Base-by-base conservation (phyloP, 495 filamentous ascomycete species). In the Podospora comata region DNA sequence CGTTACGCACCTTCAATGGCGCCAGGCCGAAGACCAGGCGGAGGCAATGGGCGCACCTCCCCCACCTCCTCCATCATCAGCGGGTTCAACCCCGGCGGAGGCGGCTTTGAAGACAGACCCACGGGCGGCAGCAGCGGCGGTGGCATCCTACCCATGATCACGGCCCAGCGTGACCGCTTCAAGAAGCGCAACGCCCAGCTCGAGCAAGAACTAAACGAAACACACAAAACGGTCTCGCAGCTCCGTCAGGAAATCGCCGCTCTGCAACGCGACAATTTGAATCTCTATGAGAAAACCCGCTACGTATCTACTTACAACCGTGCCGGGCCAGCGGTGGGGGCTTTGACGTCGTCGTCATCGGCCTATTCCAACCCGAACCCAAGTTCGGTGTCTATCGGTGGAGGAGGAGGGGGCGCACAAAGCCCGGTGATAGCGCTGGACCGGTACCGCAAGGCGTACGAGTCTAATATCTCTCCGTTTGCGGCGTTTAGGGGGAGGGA, bases 41-140 rank as follows among this genome's bases (percentile, higher is more conserved):
- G 39, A 48, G 39, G 39, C 7, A 48, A 48, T 13, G 83, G 88
- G 68, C 81, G 87, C 53, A 85, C 89, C n/a, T 98, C 96, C 11
- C 95, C 95, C 15, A 97, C 95, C 19, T 97, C 93, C 5, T 97
- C 95, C 15, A 98, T 98, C 71, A 97, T 99, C 70, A 97, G 93
- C 59, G 95, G 95, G 26, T 94, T 97, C 77, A 92, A 96, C 77
- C 86, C 90, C 11, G 86, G 79, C 53, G 91, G 91, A 18, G 88
- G 32, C 7, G 32, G 91, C 68, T 88, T 90, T 6, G 91, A 94
- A 19, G 73, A 75, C 20, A 7, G 65, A 4, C 58, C 32, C 13
- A 26, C 23, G 72, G 82, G 89, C 9, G 86, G 90, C 18, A 92
- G 92, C 18, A 92, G 92, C 9, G 92, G 91, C 62, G 92, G 92